These are phyloP conservation scores for Oryza nivara DNA, from an alignment of 176 grass and related monocot genomes.

Conservation along the genomic window DNA sequence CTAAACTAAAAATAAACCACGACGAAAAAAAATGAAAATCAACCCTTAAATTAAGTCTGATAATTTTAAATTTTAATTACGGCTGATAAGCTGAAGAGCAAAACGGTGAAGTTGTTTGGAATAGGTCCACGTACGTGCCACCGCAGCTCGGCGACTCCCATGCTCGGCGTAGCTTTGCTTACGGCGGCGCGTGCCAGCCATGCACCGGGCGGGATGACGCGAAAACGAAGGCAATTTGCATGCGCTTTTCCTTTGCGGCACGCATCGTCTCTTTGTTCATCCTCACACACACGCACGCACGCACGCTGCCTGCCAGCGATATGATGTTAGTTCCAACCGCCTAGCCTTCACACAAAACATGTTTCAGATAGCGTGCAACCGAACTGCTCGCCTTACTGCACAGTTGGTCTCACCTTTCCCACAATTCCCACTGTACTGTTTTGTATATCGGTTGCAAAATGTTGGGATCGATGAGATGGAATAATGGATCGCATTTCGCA, in stretches of 20 bases:
- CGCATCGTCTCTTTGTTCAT: neutral
- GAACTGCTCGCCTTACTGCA: neutral
- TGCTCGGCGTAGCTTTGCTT: neutral
- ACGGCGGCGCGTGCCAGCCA: neutral
- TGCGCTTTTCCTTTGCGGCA: neutral
- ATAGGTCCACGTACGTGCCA: neutral
- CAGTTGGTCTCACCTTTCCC: neutral
- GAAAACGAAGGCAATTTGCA: neutral
- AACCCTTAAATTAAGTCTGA: too few relatives aligned
- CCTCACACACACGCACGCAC: too few relatives aligned
- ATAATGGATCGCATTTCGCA: neutral
- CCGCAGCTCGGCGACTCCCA: too few relatives aligned
- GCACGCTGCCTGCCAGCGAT: neutral
- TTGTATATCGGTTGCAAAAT: neutral
- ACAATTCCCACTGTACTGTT: neutral
- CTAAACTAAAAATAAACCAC: too few relatives aligned
- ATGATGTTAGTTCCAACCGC: conserved; percentile 29
- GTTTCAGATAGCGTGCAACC: neutral
- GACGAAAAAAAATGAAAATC: too few relatives aligned
- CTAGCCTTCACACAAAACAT: conserved; percentile 43
- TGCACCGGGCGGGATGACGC: neutral
- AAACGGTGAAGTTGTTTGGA: too few relatives aligned
- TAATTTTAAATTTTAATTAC: too few relatives aligned
- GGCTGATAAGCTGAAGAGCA: too few relatives aligned
- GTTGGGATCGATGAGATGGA: neutral